A percentile compares a stretch with the other conserved stretches of the same genome.
phyloP scores from a whole-genome alignment of 2,329 filamentous ascomycete species.

The Fusarium devonianum region DNA sequence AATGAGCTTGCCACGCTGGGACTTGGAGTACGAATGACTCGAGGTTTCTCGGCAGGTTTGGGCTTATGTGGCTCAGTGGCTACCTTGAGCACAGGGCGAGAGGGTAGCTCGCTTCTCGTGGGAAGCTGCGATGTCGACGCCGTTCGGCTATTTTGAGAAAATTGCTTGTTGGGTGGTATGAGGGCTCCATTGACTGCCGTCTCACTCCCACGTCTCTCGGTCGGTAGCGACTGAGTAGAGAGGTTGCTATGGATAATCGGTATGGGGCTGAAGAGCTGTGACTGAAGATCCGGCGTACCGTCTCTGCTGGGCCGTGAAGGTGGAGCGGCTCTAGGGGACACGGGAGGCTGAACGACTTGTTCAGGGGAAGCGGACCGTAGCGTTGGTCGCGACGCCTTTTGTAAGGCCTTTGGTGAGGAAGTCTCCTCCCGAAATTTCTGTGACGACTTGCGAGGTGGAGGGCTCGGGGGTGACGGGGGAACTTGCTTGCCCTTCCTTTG shows the following conservation, averaged over 20 bases:
- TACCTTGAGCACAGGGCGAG: constrained; percentile 16
- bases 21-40: constrained; percentile 55
- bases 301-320: constrained; percentile 73
- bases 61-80: constrained; percentile 31
- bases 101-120: constrained; percentile 28
- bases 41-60: constrained; percentile 29
- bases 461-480: constrained; percentile 63
- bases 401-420: constrained; percentile 50
- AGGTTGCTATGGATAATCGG: constrained; percentile 70
- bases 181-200: constrained; percentile 43
- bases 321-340: constrained; percentile 49
- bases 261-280: constrained; percentile 59
- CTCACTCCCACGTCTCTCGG: constrained; percentile 56
- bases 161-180: constrained; percentile 47
- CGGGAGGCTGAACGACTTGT: constrained; percentile 34
- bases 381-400: constrained; percentile 41
- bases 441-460: constrained; percentile 68
- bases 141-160: constrained; percentile 41
- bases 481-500: constrained; percentile 54
- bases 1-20: constrained; percentile 63
- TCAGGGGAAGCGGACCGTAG: constrained; percentile 47
- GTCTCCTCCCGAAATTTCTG: constrained; percentile 55
- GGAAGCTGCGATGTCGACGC: constrained; percentile 45
- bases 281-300: constrained; percentile 68
- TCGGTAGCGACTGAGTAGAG: constrained; percentile 55